Base-by-base conservation (phyloP, 108 stramenopile genomes). In the Skeletonema menzelii region DNA sequence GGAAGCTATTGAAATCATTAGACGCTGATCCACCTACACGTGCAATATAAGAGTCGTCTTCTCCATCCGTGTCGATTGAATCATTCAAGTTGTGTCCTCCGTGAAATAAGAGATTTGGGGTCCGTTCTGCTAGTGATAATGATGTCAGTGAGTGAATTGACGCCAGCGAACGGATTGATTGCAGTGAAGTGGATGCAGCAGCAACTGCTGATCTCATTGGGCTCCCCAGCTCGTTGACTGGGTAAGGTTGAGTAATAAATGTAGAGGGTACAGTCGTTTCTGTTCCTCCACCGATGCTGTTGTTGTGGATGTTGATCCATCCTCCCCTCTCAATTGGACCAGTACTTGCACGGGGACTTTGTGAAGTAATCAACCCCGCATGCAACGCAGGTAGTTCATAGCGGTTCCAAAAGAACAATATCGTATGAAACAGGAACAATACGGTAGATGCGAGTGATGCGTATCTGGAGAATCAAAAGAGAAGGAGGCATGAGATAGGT, bases 371-470 rank as follows among this genome's bases (percentile, higher is more conserved):
- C 30, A 66, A 53, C 30, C 93, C 94, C 34, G 75, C 67, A 40
- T 82, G 89, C 14, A 93, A 76, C 11, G 94, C 93, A 11, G 92
- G 92, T 35, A 96, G 63, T 82, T 98, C 97, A 64, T 90, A 97
- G 31, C 93, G 84, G 82, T 97, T 92, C 85, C 86, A 96, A 69
- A 96, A 98, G 83, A 95, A 95, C 5, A 95, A 31, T 91, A 96
- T 90, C 56, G 89, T 84, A 70, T 97, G 95, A 47, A 88, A 27
- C 47, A 97, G 77, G 80, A 92, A 94, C 14, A 80, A 78, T n/a
- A 80, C 81, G 14, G 86, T 83, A 13, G 93, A 83, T 26, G 69
- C 42, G 20, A 98, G 82, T 2, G 97, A 95, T 13, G 91, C 69
- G 59, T 98, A 96, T 49, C 72, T 80, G 57, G 49, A 32, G 65